These are phyloP conservation scores for Mycena amicta DNA, from an alignment of 768 basidiomycete species.

Conservation along the genomic window DNA sequence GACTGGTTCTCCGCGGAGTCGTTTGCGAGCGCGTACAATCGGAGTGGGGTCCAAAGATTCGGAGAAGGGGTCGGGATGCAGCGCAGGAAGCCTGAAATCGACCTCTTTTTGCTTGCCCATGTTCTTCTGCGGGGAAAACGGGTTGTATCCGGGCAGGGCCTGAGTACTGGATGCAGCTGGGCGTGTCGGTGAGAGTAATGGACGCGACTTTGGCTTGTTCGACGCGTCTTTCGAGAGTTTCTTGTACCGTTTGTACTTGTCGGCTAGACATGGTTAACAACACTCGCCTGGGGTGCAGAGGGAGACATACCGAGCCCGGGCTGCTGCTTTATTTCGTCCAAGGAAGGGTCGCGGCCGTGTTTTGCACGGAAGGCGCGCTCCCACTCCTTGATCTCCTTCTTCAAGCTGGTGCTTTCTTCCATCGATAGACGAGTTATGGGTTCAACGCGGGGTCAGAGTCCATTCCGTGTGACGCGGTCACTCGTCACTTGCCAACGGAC, in stretches of 20 bases:
- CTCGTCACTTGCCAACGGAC: too few relatives aligned
- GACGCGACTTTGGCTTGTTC: slow-evolving; percentile 23
- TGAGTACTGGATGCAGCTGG: slow-evolving; percentile 47
- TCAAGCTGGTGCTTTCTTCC: slow-evolving; percentile 32
- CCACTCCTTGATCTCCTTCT: slow-evolving; percentile 76
- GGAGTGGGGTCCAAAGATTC: slow-evolving; percentile 33
- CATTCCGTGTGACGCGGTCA: not conserved
- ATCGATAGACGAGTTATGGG: not conserved
- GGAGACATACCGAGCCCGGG: slow-evolving; percentile 60
- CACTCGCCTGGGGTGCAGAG: too few relatives aligned
- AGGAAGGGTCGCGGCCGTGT: slow-evolving; percentile 60
- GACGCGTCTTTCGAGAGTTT: slow-evolving; percentile 56
- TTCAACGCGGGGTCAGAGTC: not conserved
- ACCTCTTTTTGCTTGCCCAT: slow-evolving; percentile 46
- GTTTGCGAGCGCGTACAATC: slow-evolving; percentile 73
- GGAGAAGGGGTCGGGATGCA: slow-evolving; percentile 22
- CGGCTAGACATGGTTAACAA: slow-evolving; percentile 48
- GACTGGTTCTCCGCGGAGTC: slow-evolving; percentile 79
- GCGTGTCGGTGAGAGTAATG: slow-evolving; percentile 55
- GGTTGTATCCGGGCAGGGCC: slow-evolving; percentile 64
- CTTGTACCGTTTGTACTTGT: slow-evolving; percentile 84
- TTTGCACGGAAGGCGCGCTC: slow-evolving; percentile 65
- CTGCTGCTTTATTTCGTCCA: slow-evolving; percentile 71
- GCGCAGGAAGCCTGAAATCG: slow-evolving; percentile 20
- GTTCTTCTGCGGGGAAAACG: slow-evolving; percentile 78